phyloP scores from a whole-genome alignment of 495 filamentous ascomycete species.

The Talaromyces wortmannii region DNA sequence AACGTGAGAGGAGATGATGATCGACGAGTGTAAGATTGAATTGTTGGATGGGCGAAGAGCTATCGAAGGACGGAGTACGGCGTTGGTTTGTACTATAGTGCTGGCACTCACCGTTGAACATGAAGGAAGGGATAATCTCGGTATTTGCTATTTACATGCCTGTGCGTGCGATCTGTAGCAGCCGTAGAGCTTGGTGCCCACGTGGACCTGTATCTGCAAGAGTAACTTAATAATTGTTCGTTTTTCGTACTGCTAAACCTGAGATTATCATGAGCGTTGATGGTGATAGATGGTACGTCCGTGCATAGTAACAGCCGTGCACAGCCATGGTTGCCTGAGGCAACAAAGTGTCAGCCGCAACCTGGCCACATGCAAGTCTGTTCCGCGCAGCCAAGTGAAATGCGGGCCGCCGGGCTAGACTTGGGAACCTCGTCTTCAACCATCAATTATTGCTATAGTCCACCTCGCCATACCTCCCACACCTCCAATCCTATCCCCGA shows the following conservation, averaged over 20 bases:
- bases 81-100: not conserved
- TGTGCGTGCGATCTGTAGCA: no score
- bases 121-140: not conserved
- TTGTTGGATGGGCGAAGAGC: not conserved
- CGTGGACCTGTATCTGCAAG: no score
- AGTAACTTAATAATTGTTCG: no score
- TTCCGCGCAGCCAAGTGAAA: not conserved
- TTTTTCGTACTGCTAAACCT: no score
- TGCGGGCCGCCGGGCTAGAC: not conserved
- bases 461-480: not conserved
- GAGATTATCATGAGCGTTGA: no score
- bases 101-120: not conserved
- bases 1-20: slow-evolving; percentile 40
- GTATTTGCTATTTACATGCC: no score
- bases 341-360: slow-evolving; percentile 3
- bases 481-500: not conserved
- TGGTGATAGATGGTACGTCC: no score
- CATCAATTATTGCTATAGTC: not conserved
- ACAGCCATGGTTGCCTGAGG: slow-evolving; percentile 1
- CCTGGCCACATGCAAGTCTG: not conserved
- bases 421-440: not conserved
- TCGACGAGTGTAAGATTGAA: not conserved
- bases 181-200: no score
- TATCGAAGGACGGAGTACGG: not conserved
- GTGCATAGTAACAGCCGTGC: no score